Conservation (phyloP, 129 eudicot species). For the Centaurea solstitialis region DNA sequence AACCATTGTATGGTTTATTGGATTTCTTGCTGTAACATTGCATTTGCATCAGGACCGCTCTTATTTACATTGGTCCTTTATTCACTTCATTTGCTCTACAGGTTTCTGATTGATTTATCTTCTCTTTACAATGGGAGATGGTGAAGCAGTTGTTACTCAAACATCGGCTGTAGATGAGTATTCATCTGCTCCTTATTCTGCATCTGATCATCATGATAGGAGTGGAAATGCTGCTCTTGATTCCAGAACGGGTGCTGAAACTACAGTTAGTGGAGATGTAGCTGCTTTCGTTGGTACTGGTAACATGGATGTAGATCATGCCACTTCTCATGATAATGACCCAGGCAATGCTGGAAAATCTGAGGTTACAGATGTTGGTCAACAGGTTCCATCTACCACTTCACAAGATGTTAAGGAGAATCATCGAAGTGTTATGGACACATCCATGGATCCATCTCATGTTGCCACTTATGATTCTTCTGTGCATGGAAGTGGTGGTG, state of each 20-base stretch:
- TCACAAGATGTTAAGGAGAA: slow-evolving; percentile 30
- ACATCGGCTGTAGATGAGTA: slow-evolving; percentile 32
- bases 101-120: not conserved
- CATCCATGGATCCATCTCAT: slow-evolving; percentile 37
- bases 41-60: not conserved
- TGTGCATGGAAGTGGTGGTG: slow-evolving; percentile 46
- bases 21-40: not conserved
- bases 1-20: not conserved
- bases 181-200: slow-evolving; percentile 25
- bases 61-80: not conserved
- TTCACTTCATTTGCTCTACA: not conserved
- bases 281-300: slow-evolving; percentile 13
- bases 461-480: slow-evolving; percentile 41
- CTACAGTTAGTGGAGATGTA: slow-evolving; percentile 23
- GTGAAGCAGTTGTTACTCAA: slow-evolving; percentile 49
- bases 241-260: not conserved
- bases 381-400: slow-evolving; percentile 27
- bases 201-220: slow-evolving; percentile 29
- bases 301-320: slow-evolving; percentile 9
- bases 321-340: slow-evolving; percentile 10
- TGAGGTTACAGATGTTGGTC: slow-evolving; percentile 26
- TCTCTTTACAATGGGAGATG: slow-evolving; percentile 42
- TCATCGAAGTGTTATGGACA: slow-evolving; percentile 22
- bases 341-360: slow-evolving; percentile 23
- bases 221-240: slow-evolving; percentile 17